phyloP scores from a whole-genome alignment of 176 grass and related monocot species.

The Zoysia japonica region DNA sequence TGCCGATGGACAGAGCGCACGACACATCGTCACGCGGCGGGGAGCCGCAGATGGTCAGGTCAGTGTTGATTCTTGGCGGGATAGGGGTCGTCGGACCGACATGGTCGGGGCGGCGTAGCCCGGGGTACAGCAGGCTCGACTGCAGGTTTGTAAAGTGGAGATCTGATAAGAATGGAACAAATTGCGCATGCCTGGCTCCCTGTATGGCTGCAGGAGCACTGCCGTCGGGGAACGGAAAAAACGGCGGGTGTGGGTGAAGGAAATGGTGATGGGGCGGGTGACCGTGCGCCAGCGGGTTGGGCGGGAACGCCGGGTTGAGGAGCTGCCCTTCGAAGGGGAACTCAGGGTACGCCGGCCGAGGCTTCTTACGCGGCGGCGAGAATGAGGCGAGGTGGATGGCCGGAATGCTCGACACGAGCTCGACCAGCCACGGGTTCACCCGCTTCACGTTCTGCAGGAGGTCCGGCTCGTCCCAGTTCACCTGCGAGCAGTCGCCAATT shows the following conservation, averaged over 20 bases:
- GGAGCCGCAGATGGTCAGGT: slow-evolving; percentile 42
- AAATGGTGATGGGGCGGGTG: slow-evolving; percentile 15
- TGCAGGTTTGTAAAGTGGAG: slow-evolving; percentile 63
- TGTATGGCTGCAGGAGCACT: slow-evolving; percentile 88
- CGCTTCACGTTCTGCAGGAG: slow-evolving; percentile 88
- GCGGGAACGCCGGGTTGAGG: slow-evolving; percentile 26
- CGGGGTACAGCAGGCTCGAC: slow-evolving; percentile 46
- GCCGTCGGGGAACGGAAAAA: slow-evolving; percentile 49
- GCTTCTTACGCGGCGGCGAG: slow-evolving; percentile 74
- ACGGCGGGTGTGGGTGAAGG: slow-evolving; percentile 29
- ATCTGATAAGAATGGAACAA: slow-evolving; percentile 54
- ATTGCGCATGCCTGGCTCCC: slow-evolving; percentile 74
- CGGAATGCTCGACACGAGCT: slow-evolving; percentile 80
- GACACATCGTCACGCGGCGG: slow-evolving; percentile 10
- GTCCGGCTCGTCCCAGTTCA: slow-evolving; percentile 93
- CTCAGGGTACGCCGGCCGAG: slow-evolving; percentile 45
- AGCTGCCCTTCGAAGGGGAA: slow-evolving; percentile 48
- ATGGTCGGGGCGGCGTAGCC: slow-evolving; percentile 31
- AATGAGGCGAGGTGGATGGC: slow-evolving; percentile 67
- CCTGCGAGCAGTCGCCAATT: slow-evolving; percentile 41
- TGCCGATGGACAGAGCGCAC: slow-evolving; percentile 6
- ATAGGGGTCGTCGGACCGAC: background rate
- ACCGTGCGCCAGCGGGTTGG: slow-evolving; percentile 1
- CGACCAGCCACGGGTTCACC: slow-evolving; percentile 88
- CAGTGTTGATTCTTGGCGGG: slow-evolving; percentile 43